Evolutionary conservation across 352 stramenopile genomes (phyloP).

Genomic region (Phytopythium litorale): DNA sequence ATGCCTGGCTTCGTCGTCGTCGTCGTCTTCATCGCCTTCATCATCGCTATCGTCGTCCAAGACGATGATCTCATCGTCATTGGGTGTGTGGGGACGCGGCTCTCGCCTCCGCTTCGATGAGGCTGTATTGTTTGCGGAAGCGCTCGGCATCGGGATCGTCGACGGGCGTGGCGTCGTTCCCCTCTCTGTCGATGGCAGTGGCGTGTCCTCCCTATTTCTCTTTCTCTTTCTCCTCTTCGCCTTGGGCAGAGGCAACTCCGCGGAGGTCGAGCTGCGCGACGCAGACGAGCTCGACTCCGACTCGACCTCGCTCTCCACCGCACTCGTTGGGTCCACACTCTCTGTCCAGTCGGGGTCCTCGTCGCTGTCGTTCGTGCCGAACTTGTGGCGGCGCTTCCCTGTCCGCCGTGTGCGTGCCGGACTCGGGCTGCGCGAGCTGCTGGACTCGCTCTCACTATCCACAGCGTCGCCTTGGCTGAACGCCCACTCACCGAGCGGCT

Average conservation of each 20-base stretch:
- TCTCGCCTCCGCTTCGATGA: neutral
- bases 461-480: neutral
- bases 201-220: neutral
- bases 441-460: neutral
- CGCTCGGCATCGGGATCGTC: too few relatives aligned
- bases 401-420: neutral
- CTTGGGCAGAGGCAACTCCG: neutral
- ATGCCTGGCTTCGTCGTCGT: neutral
- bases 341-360: conserved; percentile 6
- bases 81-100: neutral
- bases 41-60: conserved; percentile 1
- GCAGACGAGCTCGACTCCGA: neutral
- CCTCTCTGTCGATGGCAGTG: neutral
- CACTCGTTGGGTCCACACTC: neutral
- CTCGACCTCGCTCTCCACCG: neutral
- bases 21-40: neutral
- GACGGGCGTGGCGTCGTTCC: neutral
- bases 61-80: neutral
- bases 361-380: conserved; percentile 7
- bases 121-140: neutral
- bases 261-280: neutral
- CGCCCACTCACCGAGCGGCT: neutral
- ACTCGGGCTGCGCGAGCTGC: neutral
- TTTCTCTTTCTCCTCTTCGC: neutral
- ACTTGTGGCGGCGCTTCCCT: conserved; percentile 5